Conservation (phyloP, 2,329 filamentous ascomycete genomes). For the Beauveria australis region DNA sequence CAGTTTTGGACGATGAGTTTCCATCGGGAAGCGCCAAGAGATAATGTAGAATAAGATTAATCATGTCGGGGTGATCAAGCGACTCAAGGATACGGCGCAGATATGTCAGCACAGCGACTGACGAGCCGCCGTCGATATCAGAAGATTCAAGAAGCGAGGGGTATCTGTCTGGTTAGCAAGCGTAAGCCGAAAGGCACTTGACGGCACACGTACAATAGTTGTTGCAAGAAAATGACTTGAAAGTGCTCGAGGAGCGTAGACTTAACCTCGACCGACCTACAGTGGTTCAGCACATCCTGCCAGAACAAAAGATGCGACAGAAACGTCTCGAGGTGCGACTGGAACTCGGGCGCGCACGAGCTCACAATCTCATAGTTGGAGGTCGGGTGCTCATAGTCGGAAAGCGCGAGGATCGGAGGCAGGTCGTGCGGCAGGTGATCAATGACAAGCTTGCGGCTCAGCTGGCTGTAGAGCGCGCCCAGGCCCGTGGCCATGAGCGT, state of each 20-base stretch:
- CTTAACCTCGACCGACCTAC: conserved; percentile 83
- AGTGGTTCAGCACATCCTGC: conserved; percentile 97
- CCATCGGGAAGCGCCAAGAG: conserved; percentile 70
- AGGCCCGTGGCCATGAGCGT: conserved; percentile 95
- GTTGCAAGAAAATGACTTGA: conserved; percentile 90
- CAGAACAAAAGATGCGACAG: conserved; percentile 92
- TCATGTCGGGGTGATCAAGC: conserved; percentile 86
- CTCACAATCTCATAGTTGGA: conserved; percentile 63
- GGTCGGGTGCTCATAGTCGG: conserved; percentile 74
- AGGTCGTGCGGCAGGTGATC: conserved; percentile 66
- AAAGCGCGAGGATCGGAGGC: conserved; percentile 78
- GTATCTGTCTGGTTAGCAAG: conserved; percentile 50
- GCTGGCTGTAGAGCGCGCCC: conserved; percentile 62
- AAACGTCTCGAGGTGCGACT: conserved; percentile 85
- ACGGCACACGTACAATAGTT: conserved; percentile 61
- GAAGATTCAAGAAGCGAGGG: conserved; percentile 94
- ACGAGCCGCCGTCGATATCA: conserved; percentile 92
- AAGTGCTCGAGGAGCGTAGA: conserved; percentile 93
- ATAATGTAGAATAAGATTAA: conserved; percentile 89
- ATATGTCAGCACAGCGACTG: conserved; percentile 91
- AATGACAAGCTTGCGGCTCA: conserved; percentile 72
- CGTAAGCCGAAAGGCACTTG: too few relatives aligned
- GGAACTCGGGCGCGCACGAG: conserved; percentile 67
- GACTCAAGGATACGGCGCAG: conserved; percentile 83
- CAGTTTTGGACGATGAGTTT: conserved; percentile 25